Evolutionary conservation across 164 flowering plant genomes (phyloP).

Genomic region (Magnolia officinalis): DNA sequence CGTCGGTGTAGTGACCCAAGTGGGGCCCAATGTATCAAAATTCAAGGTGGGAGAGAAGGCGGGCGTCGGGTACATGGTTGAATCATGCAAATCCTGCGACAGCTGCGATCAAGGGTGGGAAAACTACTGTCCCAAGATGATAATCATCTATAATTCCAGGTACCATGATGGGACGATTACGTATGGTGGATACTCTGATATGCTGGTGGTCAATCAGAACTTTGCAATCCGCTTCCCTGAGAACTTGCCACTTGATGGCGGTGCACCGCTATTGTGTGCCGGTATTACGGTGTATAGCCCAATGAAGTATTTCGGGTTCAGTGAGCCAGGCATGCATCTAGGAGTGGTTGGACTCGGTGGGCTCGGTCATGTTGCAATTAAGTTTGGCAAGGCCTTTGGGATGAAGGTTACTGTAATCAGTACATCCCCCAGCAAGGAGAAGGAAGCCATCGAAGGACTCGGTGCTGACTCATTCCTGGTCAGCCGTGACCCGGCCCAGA

Average conservation of each 20-base stretch:
- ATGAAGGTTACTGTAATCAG: conserved; percentile 66
- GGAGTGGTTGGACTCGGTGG: conserved; percentile 69
- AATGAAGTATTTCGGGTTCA: conserved; percentile 33
- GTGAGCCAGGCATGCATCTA: conserved; percentile 33
- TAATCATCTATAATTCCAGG: conserved; percentile 19
- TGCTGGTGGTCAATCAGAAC: conserved; percentile 31
- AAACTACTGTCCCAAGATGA: conserved; percentile 29
- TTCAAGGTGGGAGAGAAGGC: conserved; percentile 46
- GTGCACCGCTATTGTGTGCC: conserved; percentile 46
- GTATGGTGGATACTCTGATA: conserved; percentile 39
- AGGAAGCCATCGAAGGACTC: conserved; percentile 50
- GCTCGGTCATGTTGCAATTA: conserved; percentile 53
- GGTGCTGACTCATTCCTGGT: conserved; percentile 58
- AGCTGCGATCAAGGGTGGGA: conserved; percentile 23
- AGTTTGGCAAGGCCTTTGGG: conserved; percentile 59
- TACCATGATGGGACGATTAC: conserved; percentile 28
- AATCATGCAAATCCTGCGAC: conserved; percentile 27
- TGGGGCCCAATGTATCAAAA: conserved; percentile 44
- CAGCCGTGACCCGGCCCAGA: conserved; percentile 43
- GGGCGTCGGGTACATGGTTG: conserved; percentile 39
- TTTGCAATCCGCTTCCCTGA: conserved; percentile 40
- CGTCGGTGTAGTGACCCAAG: conserved; percentile 46
- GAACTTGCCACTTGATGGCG: conserved; percentile 38
- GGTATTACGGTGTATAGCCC: conserved; percentile 54
- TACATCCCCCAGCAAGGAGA: conserved; percentile 52